Evolutionary conservation across 257 asterid genomes (phyloP).

Genomic region (Dorcoceras hygrometricum): DNA sequence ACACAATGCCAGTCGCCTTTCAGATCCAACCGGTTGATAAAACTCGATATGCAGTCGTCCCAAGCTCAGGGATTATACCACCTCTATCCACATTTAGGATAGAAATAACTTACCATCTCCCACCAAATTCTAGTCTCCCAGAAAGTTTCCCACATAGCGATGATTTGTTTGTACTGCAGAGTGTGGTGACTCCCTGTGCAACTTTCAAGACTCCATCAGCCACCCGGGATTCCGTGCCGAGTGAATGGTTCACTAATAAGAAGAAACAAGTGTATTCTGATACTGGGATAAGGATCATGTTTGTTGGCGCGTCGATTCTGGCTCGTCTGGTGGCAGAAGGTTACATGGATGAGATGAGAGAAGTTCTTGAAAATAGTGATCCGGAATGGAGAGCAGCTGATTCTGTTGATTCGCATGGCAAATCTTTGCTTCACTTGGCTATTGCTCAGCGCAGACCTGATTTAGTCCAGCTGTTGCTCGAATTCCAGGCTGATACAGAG

Average conservation of each 20-base stretch:
- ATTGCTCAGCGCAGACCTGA: conserved; percentile 60
- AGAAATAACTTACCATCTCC: conserved; percentile 49
- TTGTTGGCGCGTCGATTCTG: conserved; percentile 54
- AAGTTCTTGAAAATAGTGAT: conserved; percentile 60
- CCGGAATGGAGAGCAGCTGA: conserved; percentile 52
- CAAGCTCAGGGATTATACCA: conserved; percentile 65
- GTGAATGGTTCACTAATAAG: conserved; percentile 75
- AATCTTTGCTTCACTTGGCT: conserved; percentile 65
- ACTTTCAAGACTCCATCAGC: conserved; percentile 42
- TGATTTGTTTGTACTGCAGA: conserved; percentile 55
- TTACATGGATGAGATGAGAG: conserved; percentile 66
- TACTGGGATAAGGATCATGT: conserved; percentile 61
- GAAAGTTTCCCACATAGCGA: conserved; percentile 52
- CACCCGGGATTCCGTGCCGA: conserved; percentile 43
- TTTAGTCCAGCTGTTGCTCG: conserved; percentile 66
- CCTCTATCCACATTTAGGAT: conserved; percentile 53
- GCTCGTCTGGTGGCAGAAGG: conserved; percentile 46
- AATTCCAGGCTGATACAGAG: conserved; percentile 54
- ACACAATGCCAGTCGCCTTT: conserved; percentile 85
- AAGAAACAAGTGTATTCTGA: conserved; percentile 80
- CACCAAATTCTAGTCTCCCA: conserved; percentile 43
- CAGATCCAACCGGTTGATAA: conserved; percentile 57
- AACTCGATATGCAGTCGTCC: conserved; percentile 44
- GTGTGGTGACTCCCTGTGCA: conserved; percentile 76
- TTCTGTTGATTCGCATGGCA: conserved; percentile 54